Percentiles rank a stretch among this genome's conserved stretches.
Evolutionary conservation across 805 yeast genomes (phyloP).

Genomic region (Candida endomychidarum): DNA sequence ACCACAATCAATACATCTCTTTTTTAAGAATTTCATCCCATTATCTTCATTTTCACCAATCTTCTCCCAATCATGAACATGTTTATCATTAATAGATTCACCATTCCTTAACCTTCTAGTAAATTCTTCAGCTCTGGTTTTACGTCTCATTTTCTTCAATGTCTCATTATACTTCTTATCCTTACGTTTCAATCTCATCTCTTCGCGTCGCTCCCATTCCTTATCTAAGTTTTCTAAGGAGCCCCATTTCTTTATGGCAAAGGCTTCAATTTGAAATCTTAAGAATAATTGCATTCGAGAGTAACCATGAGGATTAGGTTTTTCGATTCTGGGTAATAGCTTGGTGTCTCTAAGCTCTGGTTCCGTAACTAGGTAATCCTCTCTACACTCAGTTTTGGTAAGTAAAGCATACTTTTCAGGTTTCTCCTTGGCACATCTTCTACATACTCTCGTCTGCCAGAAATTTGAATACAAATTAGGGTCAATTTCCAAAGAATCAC

Average conservation of each 20-base stretch:
- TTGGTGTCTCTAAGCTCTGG: constrained; percentile 78
- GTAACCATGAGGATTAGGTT: constrained; percentile 93
- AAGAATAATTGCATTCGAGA: constrained; percentile 91
- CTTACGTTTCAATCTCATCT: constrained; percentile 63
- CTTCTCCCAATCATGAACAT: constrained; percentile 74
- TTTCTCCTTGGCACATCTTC: constrained; percentile 62
- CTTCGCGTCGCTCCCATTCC: constrained; percentile 90
- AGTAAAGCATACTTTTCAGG: constrained; percentile 90
- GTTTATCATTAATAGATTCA: constrained; percentile 54
- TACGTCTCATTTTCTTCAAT: constrained; percentile 82
- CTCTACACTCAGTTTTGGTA: constrained; percentile 93
- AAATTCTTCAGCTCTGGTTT: constrained; percentile 87
- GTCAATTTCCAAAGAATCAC: constrained; percentile 79
- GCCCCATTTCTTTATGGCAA: constrained; percentile 94
- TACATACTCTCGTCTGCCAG: constrained; percentile 69
- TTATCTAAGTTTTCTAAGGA: constrained; percentile 81
- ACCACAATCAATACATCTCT: constrained; percentile 80
- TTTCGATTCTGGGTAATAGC: constrained; percentile 74
- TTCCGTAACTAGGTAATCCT: constrained; percentile 90
- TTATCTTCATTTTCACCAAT: constrained; percentile 15
- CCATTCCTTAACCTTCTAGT: constrained; percentile 68
- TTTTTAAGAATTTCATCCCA: constrained; percentile 39
- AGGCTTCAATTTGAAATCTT: constrained; percentile 90
- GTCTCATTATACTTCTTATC: constrained; percentile 79
- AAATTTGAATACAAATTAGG: constrained; percentile 68